Evolutionary conservation across 2,329 filamentous ascomycete genomes (phyloP).

Genomic region (Chaetomiaceae sp.): DNA sequence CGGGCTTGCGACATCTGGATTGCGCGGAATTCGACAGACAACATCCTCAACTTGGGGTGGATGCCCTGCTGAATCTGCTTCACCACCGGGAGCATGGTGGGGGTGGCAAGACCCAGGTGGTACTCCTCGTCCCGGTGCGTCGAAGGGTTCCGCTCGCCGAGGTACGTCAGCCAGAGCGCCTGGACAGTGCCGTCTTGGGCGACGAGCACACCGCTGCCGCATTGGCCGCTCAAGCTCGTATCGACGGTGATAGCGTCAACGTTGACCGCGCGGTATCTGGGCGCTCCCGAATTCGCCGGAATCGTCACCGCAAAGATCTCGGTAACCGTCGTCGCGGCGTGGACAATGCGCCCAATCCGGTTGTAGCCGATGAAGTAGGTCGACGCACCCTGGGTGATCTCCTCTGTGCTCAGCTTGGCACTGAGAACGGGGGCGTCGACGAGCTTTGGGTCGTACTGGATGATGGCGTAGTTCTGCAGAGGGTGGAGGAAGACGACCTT

Average conservation of each 20-base stretch:
- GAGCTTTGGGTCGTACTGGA: constrained; percentile 88
- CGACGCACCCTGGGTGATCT: constrained; percentile 86
- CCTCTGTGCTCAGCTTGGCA: constrained; percentile 73
- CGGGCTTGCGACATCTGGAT: constrained; percentile 96
- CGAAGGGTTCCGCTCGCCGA: constrained; percentile 78
- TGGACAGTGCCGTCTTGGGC: constrained; percentile 88
- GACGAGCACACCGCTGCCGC: constrained; percentile 88
- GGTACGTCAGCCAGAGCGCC: constrained; percentile 93
- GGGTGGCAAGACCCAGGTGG: constrained; percentile 85
- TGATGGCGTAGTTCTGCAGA: constrained; percentile 91
- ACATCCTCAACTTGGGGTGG: constrained; percentile 77
- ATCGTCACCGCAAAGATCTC: constrained; percentile 97
- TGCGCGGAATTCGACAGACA: constrained; percentile 90
- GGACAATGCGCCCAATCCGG: constrained; percentile 86
- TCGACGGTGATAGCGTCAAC: constrained; percentile 97
- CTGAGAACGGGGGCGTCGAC: constrained; percentile 93
- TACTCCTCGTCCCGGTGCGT: constrained; percentile 92
- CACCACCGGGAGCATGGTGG: constrained; percentile 83
- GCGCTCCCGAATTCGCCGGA: constrained; percentile 85
- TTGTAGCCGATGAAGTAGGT: constrained; percentile 99
- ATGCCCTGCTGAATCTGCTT: constrained; percentile 76
- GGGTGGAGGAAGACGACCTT: constrained; percentile 96
- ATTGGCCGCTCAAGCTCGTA: constrained; percentile 84
- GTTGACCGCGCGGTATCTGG: constrained; percentile 90
- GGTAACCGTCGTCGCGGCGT: constrained; percentile 90